These are phyloP conservation scores for Actinomortierella ambigua DNA, from an alignment of 371 early-diverging fungal genomes.

Conservation along the genomic window DNA sequence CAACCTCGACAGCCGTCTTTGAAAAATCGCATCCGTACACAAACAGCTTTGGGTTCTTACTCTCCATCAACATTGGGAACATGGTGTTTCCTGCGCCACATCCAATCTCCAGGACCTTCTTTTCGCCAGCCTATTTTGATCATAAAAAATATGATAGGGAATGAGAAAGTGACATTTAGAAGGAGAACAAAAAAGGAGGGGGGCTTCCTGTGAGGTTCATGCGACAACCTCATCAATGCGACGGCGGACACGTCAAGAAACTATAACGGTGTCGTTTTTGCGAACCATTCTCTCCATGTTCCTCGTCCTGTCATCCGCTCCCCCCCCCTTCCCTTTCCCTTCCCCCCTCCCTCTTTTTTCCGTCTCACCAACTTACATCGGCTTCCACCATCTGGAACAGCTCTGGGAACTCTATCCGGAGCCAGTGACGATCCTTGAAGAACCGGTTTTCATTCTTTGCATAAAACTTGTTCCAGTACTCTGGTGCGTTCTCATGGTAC, in stretches of 20 bases:
- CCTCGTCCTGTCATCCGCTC: too few species aligned
- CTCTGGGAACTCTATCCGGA: slow-evolving; percentile 92
- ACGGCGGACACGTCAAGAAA: too few species aligned
- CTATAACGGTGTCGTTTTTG: slow-evolving; percentile 48
- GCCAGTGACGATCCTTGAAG: slow-evolving; percentile 97
- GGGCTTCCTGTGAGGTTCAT: too few species aligned
- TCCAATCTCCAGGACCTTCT: slow-evolving; percentile 79
- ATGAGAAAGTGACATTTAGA: too few species aligned
- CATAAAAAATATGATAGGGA: slow-evolving; percentile 72
- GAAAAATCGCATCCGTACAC: slow-evolving; percentile 89
- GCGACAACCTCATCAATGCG: too few species aligned
- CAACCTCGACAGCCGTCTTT: slow-evolving; percentile 77
- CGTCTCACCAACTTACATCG: slow-evolving; percentile 13
- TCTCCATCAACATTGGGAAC: slow-evolving; percentile 86
- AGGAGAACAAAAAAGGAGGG: too few species aligned
- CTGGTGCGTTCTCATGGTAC: slow-evolving; percentile 41
- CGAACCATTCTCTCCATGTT: too few species aligned
- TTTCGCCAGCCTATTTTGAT: slow-evolving; percentile 47
- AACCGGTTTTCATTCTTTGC: slow-evolving; percentile 92
- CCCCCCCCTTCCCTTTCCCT: too few species aligned
- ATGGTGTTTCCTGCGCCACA: slow-evolving; percentile 98
- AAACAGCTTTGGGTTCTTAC: slow-evolving; percentile 62
- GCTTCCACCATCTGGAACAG: slow-evolving; percentile 52
- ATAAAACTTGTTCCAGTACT: slow-evolving; percentile 81
- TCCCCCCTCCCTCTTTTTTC: too few species aligned